Percentiles rank a stretch among this genome's conserved stretches.
These are phyloP conservation scores for Dendrobium officinale DNA, from an alignment of 106 monocot genomes.

Conservation along the genomic window DNA sequence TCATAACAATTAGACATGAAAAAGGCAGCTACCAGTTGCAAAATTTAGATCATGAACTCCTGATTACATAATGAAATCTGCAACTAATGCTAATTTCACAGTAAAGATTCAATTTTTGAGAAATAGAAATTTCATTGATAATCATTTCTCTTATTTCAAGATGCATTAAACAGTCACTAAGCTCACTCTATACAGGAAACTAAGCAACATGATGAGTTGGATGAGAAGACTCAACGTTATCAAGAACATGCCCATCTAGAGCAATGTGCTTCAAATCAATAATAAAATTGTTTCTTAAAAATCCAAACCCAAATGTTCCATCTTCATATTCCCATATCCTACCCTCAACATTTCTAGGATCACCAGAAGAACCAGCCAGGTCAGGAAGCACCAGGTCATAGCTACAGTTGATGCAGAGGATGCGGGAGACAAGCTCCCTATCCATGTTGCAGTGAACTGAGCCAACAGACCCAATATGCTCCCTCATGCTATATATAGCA, in stretches of 20 bases:
- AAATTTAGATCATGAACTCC: not conserved
- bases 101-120: not conserved
- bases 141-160: not conserved
- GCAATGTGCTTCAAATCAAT: conserved; percentile 70
- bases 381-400: conserved; percentile 60
- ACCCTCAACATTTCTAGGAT: conserved; percentile 61
- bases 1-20: not conserved
- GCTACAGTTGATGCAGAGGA: conserved; percentile 63
- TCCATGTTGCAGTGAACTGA: conserved; percentile 11
- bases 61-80: not conserved
- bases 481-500: conserved; percentile 36
- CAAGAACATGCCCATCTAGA: conserved; percentile 64
- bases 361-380: conserved; percentile 28
- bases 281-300: conserved; percentile 59
- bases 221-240: conserved; percentile 14
- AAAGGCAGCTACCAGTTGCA: not conserved
- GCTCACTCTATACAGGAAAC: not conserved
- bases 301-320: conserved; percentile 87
- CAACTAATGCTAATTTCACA: not conserved
- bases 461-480: conserved; percentile 31
- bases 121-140: not conserved
- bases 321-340: conserved; percentile 89
- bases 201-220: not conserved
- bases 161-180: not conserved
- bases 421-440: conserved; percentile 41